Evolutionary conservation across 2,329 filamentous ascomycete species (phyloP).

Genomic region (Colletotrichum tofieldiae): DNA sequence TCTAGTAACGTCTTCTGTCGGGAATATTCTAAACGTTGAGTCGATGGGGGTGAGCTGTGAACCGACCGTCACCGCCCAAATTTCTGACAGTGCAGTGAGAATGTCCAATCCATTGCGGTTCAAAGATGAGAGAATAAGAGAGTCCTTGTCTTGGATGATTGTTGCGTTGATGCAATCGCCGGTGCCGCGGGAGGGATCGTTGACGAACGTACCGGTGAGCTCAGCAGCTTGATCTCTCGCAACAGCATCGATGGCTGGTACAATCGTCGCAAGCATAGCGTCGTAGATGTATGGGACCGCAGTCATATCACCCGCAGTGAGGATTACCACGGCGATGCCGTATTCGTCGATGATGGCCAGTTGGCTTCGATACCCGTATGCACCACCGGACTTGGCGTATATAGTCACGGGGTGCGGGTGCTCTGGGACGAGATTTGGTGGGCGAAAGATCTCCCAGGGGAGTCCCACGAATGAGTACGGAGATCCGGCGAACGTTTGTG

Average conservation of each 20-base stretch:
- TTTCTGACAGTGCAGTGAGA: constrained; percentile 39
- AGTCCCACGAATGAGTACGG: constrained; percentile 52
- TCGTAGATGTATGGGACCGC: constrained; percentile 49
- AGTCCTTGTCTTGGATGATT: constrained; percentile 48
- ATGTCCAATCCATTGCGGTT: constrained; percentile 46
- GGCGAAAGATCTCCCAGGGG: constrained; percentile 57
- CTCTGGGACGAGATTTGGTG: constrained; percentile 45
- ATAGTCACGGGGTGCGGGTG: constrained; percentile 53
- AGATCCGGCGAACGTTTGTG: constrained; percentile 50
- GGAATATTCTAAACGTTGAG: constrained; percentile 48
- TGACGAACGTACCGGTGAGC: constrained; percentile 44
- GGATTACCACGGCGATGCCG: constrained; percentile 50
- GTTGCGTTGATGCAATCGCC: constrained; percentile 38
- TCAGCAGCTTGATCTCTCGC: constrained; percentile 48
- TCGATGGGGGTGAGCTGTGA: constrained; percentile 44
- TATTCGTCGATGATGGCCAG: constrained; percentile 55
- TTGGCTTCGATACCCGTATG: constrained; percentile 54
- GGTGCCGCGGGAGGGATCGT: background rate
- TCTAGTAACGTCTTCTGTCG: constrained; percentile 43
- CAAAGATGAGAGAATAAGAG: constrained; percentile 46
- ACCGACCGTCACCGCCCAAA: constrained; percentile 48
- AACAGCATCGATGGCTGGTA: constrained; percentile 49
- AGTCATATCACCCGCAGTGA: constrained; percentile 52
- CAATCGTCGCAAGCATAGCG: constrained; percentile 48
- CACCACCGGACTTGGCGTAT: constrained; percentile 54